Percentiles rank a stretch among this genome's conserved stretches.
Evolutionary conservation across 1,139 yeast genomes (phyloP).

Genomic region (Debaryomyces sp.): DNA sequence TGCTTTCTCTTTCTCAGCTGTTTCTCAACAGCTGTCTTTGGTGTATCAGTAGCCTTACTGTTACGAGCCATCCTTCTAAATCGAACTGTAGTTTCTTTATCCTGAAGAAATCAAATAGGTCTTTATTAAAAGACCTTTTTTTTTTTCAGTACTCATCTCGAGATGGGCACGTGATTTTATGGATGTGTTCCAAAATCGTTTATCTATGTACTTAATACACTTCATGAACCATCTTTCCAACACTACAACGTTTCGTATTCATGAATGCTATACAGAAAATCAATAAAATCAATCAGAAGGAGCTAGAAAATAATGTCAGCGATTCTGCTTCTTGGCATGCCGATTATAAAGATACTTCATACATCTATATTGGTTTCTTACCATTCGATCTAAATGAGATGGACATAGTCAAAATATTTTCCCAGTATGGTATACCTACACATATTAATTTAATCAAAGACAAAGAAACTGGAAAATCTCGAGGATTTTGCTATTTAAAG

Average conservation of each 20-base stretch:
- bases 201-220: neutral
- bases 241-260: neutral
- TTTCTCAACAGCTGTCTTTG: slow-evolving; percentile 6
- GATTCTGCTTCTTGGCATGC: slow-evolving; percentile 84
- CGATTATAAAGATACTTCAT: slow-evolving; percentile 72
- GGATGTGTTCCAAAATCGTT: slow-evolving; percentile 1
- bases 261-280: slow-evolving; percentile 55
- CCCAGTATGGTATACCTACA: slow-evolving; percentile 89
- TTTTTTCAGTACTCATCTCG: slow-evolving; percentile 10
- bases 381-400: slow-evolving; percentile 67
- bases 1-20: slow-evolving; percentile 21
- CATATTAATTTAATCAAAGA: slow-evolving; percentile 76
- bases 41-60: slow-evolving; percentile 3
- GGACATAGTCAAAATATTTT: slow-evolving; percentile 76
- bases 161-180: slow-evolving; percentile 5
- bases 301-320: slow-evolving; percentile 61
- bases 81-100: slow-evolving; percentile 1
- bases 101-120: neutral
- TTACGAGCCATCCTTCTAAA: slow-evolving; percentile 15
- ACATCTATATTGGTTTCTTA: slow-evolving; percentile 67
- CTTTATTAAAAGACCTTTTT: slow-evolving; percentile 1
- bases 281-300: slow-evolving; percentile 65
- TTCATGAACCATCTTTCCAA: neutral
- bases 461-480: slow-evolving; percentile 64
- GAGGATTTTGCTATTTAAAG: slow-evolving; percentile 81